Percentiles rank a stretch among this genome's conserved stretches.
Evolutionary conservation across 2,329 filamentous ascomycete genomes (phyloP).

Genomic region (Xylariaceae sp.): DNA sequence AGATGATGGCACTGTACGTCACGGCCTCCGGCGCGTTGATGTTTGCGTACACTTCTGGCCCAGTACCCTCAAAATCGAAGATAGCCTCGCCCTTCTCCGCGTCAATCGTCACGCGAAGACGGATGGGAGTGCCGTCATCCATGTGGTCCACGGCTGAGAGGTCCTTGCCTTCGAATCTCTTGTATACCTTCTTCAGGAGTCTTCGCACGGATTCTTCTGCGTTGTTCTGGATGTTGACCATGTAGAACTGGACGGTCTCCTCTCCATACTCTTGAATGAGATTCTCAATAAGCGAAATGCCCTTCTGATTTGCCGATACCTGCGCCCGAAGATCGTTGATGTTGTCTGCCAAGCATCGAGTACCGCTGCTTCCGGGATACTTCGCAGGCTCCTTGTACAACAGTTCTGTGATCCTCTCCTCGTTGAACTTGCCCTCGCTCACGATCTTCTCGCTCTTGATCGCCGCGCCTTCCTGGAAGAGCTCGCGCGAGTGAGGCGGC

Average conservation of each 20-base stretch:
- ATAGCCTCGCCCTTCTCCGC: slow-evolving; percentile 65
- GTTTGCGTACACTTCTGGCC: slow-evolving; percentile 68
- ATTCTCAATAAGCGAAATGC: slow-evolving; percentile 65
- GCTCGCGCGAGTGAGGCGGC: slow-evolving; percentile 60
- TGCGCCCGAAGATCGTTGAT: slow-evolving; percentile 76
- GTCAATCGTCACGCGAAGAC: slow-evolving; percentile 65
- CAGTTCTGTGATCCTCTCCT: slow-evolving; percentile 63
- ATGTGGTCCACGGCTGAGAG: slow-evolving; percentile 68
- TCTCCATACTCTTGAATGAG: slow-evolving; percentile 71
- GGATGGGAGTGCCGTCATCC: slow-evolving; percentile 72
- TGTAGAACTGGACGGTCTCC: slow-evolving; percentile 70
- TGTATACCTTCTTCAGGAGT: slow-evolving; percentile 62
- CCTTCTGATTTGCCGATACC: slow-evolving; percentile 72
- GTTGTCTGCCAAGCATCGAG: slow-evolving; percentile 68
- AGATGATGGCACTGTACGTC: slow-evolving; percentile 73
- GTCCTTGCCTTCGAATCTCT: slow-evolving; percentile 61
- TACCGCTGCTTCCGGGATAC: slow-evolving; percentile 66
- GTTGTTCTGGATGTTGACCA: slow-evolving; percentile 69
- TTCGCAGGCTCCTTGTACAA: slow-evolving; percentile 65
- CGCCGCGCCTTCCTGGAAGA: slow-evolving; percentile 53
- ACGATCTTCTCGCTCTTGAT: slow-evolving; percentile 62
- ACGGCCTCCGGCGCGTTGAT: slow-evolving; percentile 73
- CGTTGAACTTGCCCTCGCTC: slow-evolving; percentile 68
- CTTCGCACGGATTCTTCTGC: slow-evolving; percentile 65
- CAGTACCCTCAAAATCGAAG: slow-evolving; percentile 71